These are phyloP conservation scores for Bidens hawaiensis DNA, from an alignment of 140 eudicot genomes.

Conservation along the genomic window DNA sequence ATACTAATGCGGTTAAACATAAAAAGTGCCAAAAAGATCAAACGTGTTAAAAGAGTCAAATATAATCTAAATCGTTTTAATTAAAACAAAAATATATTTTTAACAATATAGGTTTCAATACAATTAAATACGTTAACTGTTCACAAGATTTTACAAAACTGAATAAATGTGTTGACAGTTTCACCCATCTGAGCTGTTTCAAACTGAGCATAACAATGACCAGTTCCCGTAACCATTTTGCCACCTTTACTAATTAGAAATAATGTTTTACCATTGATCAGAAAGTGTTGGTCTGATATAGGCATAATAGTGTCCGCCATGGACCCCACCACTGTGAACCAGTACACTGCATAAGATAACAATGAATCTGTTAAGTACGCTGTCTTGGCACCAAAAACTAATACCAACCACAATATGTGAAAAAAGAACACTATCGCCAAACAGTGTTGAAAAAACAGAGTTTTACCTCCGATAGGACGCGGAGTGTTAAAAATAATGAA, in stretches of 20 bases:
- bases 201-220: neutral
- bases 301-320: constrained; percentile 72
- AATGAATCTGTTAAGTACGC: neutral
- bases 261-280: constrained; percentile 72
- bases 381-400: neutral
- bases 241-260: neutral
- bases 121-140: neutral
- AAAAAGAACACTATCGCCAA: neutral
- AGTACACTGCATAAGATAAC: constrained; percentile 26
- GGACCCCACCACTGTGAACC: neutral
- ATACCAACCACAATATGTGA: constrained; percentile 5
- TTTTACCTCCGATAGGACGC: neutral
- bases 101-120: neutral
- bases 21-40: neutral
- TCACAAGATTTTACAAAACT: neutral
- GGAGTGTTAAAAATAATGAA: neutral
- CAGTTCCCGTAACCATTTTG: neutral
- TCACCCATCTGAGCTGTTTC: neutral
- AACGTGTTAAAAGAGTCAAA: neutral
- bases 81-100: neutral
- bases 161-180: neutral
- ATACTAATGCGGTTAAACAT: neutral
- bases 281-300: constrained; percentile 78
- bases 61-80: neutral
- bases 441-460: neutral